These are phyloP conservation scores for Hypsizygus marmoreus DNA, from an alignment of 768 basidiomycete species.

Conservation along the genomic window DNA sequence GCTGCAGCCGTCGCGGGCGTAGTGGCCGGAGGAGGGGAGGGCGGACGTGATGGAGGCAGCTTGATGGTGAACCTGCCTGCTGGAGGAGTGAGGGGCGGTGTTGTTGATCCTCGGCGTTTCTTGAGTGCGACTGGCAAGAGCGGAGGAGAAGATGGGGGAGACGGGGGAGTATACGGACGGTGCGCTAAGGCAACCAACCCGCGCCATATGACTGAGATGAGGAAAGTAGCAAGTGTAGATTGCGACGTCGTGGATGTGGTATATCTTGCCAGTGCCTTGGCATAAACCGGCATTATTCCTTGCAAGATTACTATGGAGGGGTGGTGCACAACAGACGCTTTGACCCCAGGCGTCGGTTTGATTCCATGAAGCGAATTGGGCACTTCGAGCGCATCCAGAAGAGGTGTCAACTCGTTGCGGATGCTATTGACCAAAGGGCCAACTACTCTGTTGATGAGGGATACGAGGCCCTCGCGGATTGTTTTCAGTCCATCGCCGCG, in stretches of 20 bases:
- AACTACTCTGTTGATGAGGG: slow-evolving; percentile 65
- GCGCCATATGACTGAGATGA: slow-evolving; percentile 77
- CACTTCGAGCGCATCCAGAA: slow-evolving; percentile 64
- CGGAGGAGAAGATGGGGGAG: slow-evolving; percentile 43
- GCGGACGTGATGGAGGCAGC: slow-evolving; percentile 66
- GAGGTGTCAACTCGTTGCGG: slow-evolving; percentile 58
- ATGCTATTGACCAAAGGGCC: slow-evolving; percentile 65
- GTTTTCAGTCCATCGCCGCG: slow-evolving; percentile 70
- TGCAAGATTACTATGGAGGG: slow-evolving; percentile 64
- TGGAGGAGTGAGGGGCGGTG: slow-evolving; percentile 59
- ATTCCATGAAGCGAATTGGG: slow-evolving; percentile 30
- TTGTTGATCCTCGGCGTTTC: slow-evolving; percentile 45
- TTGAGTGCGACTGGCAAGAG: slow-evolving; percentile 33
- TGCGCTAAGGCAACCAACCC: slow-evolving; percentile 71
- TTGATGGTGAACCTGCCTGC: slow-evolving; percentile 65
- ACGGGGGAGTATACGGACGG: slow-evolving; percentile 45
- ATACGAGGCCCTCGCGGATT: slow-evolving; percentile 71
- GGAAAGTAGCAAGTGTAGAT: slow-evolving; percentile 62
- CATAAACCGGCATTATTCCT: slow-evolving; percentile 61
- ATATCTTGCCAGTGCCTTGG: slow-evolving; percentile 57
- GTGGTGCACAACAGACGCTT: slow-evolving; percentile 43
- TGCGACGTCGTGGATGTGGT: slow-evolving; percentile 57
- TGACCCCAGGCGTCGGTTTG: slow-evolving; percentile 33
- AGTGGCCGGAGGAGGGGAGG: slow-evolving; percentile 51
- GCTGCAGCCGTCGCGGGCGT: slow-evolving; percentile 45